Evolutionary conservation across 2,329 filamentous ascomycete genomes (phyloP).

Genomic region (Albophoma yamanashiensis): DNA sequence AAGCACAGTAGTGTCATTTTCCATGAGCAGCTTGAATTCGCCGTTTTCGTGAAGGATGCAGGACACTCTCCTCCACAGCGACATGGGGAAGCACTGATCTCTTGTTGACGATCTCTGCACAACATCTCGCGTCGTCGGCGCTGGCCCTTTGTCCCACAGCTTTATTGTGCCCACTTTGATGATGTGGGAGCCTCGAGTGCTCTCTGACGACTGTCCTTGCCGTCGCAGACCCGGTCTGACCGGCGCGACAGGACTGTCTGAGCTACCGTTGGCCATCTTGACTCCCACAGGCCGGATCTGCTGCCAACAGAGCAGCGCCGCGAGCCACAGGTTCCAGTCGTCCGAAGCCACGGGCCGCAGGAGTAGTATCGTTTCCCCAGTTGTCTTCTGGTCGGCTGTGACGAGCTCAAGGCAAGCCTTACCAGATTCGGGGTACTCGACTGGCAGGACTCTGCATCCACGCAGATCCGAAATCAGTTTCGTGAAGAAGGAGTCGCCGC

Average conservation of each 20-base stretch:
- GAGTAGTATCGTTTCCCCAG: conserved; percentile 29
- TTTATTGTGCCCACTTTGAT: conserved; percentile 93
- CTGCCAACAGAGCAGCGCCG: conserved; percentile 72
- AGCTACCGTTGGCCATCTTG: conserved; percentile 36
- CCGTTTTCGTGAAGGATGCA: conserved; percentile 93
- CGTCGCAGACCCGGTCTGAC: conserved; percentile 32
- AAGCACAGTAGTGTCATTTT: conserved; percentile 70
- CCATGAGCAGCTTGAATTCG: conserved; percentile 81
- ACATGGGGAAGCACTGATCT: conserved; percentile 40
- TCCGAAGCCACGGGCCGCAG: conserved; percentile 52
- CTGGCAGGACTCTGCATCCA: conserved; percentile 57
- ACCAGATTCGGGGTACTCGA: conserved; percentile 32
- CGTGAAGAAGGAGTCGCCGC: conserved; percentile 49
- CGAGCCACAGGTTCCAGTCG: conserved; percentile 71
- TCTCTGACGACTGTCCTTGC: conserved; percentile 23
- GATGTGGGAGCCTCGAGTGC: conserved; percentile 46
- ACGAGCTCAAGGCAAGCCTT: conserved; percentile 43
- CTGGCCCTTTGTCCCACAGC: conserved; percentile 73
- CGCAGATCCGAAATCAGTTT: conserved; percentile 63
- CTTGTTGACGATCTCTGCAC: conserved; percentile 46
- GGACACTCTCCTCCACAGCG: conserved; percentile 76
- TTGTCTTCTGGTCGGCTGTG: conserved; percentile 43
- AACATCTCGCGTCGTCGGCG: conserved; percentile 43
- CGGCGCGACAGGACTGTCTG: conserved; percentile 19
- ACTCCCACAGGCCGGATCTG: conserved; percentile 53